These are phyloP conservation scores for Phanerochaete carnosa DNA, from an alignment of 768 basidiomycete genomes.

Conservation along the genomic window DNA sequence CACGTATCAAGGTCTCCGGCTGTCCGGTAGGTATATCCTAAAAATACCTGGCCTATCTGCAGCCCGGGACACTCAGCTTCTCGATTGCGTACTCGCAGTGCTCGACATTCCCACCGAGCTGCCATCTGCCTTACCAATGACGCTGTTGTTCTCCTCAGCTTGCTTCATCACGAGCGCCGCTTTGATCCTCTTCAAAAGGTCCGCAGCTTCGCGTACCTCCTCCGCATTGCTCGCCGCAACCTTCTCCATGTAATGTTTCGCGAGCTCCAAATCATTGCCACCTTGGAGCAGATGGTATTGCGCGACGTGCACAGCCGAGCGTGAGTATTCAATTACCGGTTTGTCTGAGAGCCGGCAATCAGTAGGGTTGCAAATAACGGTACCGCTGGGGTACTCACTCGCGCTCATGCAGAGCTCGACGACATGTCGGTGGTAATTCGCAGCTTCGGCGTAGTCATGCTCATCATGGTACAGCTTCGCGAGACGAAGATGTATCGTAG, in stretches of 20 bases:
- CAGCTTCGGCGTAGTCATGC: conserved; percentile 65
- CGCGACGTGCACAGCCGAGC: conserved; percentile 82
- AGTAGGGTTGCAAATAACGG: neutral
- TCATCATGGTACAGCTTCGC: conserved; percentile 68
- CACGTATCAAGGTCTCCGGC: neutral
- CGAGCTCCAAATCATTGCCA: conserved; percentile 65
- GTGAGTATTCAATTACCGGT: conserved; percentile 74
- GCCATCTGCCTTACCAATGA: neutral
- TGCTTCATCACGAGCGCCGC: conserved; percentile 11
- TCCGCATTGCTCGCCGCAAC: conserved; percentile 80
- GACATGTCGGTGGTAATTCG: conserved; percentile 77
- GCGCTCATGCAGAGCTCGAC: conserved; percentile 69
- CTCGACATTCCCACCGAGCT: neutral
- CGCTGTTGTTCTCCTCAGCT: neutral
- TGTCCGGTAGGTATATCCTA: neutral
- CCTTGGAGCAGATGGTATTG: conserved; percentile 66
- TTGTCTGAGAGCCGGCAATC: conserved; percentile 41
- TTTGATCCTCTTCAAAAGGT: conserved; percentile 55
- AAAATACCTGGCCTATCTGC: neutral
- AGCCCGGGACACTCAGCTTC: neutral
- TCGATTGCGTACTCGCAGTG: neutral
- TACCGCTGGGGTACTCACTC: conserved; percentile 35
- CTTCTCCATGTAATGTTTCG: conserved; percentile 67
- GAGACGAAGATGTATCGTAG: conserved; percentile 65
- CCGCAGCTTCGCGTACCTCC: conserved; percentile 71